Percentiles rank a stretch among this genome's conserved stretches.
These are phyloP conservation scores for Russula vinacea DNA, from an alignment of 768 basidiomycete genomes.

Conservation along the genomic window DNA sequence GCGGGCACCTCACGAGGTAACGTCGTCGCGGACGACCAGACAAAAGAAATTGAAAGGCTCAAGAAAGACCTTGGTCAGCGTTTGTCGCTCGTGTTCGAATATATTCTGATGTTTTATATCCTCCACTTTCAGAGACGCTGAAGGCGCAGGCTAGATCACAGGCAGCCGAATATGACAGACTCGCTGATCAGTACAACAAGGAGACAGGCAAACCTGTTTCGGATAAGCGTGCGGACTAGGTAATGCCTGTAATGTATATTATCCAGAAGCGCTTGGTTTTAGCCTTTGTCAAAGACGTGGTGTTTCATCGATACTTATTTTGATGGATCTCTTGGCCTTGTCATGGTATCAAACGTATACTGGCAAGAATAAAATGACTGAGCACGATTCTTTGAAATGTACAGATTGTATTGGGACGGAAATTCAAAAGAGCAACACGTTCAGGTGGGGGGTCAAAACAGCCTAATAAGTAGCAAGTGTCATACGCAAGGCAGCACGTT, in stretches of 20 bases:
- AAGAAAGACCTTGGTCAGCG: slow-evolving; percentile 55
- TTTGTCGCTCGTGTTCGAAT: background rate
- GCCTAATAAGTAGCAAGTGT: background rate
- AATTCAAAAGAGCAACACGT: background rate
- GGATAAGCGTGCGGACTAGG: slow-evolving; percentile 65
- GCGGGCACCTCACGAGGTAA: slow-evolving; percentile 37
- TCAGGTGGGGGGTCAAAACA: background rate
- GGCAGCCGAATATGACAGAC: slow-evolving; percentile 74
- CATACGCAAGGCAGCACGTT: background rate
- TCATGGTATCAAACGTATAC: background rate
- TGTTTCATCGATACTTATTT: background rate
- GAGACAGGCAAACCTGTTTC: slow-evolving; percentile 54
- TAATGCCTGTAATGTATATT: background rate
- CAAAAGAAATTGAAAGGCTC: slow-evolving; percentile 61
- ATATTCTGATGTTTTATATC: background rate
- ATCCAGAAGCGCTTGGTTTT: background rate
- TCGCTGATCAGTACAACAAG: slow-evolving; percentile 74
- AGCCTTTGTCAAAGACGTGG: background rate
- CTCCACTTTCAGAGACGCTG: slow-evolving; percentile 53
- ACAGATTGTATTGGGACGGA: background rate
- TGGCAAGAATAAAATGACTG: background rate
- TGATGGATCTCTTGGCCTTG: background rate
- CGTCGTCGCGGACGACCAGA: slow-evolving; percentile 40
- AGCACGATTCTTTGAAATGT: background rate
- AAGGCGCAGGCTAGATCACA: slow-evolving; percentile 82